Evolutionary conservation across 352 stramenopile genomes (phyloP).

Genomic region (Lagenidium giganteum): DNA sequence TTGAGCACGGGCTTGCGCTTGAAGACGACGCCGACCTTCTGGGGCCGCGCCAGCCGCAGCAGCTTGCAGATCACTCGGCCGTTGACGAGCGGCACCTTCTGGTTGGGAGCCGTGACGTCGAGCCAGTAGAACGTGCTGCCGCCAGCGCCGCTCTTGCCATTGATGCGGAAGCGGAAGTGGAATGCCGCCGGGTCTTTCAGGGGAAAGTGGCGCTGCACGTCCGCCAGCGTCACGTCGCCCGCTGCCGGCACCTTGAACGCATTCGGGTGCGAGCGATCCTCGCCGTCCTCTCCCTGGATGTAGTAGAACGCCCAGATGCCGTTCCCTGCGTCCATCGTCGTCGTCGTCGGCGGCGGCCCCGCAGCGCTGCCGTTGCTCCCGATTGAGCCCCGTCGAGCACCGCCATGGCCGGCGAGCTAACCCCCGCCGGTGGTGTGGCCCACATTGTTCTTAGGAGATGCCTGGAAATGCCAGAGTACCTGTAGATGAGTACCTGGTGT

Average conservation of each 20-base stretch:
- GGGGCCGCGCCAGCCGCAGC: conserved; percentile 53
- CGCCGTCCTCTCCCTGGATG: conserved; percentile 81
- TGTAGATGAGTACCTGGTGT: no score
- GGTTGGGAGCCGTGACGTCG: conserved; percentile 41
- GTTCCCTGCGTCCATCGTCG: conserved; percentile 15
- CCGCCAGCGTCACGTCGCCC: conserved; percentile 58
- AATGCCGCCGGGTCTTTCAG: conserved; percentile 41
- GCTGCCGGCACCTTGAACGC: conserved; percentile 56
- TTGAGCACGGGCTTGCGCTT: conserved; percentile 69
- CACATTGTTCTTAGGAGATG: no score
- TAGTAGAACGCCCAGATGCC: conserved; percentile 85
- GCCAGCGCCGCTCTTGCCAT: conserved; percentile 30
- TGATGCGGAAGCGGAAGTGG: conserved; percentile 86
- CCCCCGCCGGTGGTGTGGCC: no score
- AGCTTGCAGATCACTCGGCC: conserved; percentile 83
- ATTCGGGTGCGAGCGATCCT: conserved; percentile 80
- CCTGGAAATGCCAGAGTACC: no score
- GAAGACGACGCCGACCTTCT: conserved; percentile 61
- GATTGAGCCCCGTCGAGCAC: no score
- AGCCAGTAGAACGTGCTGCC: conserved; percentile 78
- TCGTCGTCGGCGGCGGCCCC: not conserved
- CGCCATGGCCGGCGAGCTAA: no score
- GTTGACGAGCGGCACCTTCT: conserved; percentile 70
- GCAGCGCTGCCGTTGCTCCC: not conserved
- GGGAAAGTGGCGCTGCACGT: conserved; percentile 66